A percentile compares a stretch with the other conserved stretches of the same genome.
Conservation (phyloP, 345 rosid species). For the Lepidium didymum region DNA sequence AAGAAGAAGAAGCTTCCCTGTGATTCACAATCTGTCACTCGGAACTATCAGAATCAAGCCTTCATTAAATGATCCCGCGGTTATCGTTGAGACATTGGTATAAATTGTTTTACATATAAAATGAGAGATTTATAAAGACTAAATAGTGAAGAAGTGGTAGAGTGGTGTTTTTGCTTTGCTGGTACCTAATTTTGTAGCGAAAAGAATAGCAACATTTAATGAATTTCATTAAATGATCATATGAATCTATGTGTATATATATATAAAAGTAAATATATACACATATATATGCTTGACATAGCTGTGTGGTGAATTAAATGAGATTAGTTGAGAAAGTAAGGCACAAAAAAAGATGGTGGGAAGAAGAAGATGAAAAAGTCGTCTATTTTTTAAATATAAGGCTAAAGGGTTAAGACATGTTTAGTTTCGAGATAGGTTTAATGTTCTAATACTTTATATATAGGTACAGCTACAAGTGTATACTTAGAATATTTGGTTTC, state of each 20-base stretch:
- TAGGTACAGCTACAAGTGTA: slow-evolving; percentile 19
- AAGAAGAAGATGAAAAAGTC: neutral
- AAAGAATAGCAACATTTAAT: slow-evolving; percentile 26
- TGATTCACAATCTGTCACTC: neutral
- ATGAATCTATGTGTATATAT: slow-evolving; percentile 6
- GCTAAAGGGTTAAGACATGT: slow-evolving; percentile 5
- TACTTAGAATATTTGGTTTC: neutral
- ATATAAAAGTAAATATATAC: neutral
- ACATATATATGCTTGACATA: neutral
- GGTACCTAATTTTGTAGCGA: slow-evolving; percentile 60
- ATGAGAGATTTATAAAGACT: slow-evolving; percentile 9
- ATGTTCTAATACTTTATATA: neutral
- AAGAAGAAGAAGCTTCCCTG: slow-evolving; percentile 30
- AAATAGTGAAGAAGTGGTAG: slow-evolving; percentile 35
- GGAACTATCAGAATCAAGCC: slow-evolving; percentile 13
- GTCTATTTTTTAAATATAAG: neutral
- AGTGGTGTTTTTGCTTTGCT: slow-evolving; percentile 21
- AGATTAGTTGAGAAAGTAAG: slow-evolving; percentile 57
- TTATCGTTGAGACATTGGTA: slow-evolving; percentile 18
- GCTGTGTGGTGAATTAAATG: slow-evolving; percentile 54
- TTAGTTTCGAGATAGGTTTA: slow-evolving; percentile 14
- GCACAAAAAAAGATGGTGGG: slow-evolving; percentile 25
- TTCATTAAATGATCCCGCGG: slow-evolving; percentile 23
- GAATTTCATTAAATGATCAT: slow-evolving; percentile 37
- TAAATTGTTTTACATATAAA: neutral